Conservation (phyloP, 2,329 filamentous ascomycete genomes). For the Fusarium hainanense region DNA sequence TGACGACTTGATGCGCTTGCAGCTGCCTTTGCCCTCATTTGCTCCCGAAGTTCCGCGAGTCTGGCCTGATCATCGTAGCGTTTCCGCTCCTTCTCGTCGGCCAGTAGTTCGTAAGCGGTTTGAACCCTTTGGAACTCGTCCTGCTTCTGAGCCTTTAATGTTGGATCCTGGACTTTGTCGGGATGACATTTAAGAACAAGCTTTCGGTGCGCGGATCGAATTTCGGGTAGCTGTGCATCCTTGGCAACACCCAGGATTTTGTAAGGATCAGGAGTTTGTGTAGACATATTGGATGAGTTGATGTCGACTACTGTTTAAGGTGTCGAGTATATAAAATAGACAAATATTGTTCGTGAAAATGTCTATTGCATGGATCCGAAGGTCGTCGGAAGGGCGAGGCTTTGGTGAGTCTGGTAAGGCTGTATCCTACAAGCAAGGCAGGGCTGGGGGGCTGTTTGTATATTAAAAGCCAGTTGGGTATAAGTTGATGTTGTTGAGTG, state of each 20-base stretch:
- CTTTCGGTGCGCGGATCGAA: slow-evolving; percentile 85
- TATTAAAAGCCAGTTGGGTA: slow-evolving; percentile 40
- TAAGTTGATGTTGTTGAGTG: slow-evolving; percentile 40
- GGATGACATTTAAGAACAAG: slow-evolving; percentile 90
- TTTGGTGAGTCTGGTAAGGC: slow-evolving; percentile 38
- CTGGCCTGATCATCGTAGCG: slow-evolving; percentile 83
- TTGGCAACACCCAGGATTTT: slow-evolving; percentile 77
- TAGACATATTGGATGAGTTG: slow-evolving; percentile 55
- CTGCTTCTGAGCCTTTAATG: slow-evolving; percentile 80
- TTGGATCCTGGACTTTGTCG: slow-evolving; percentile 86
- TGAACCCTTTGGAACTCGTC: slow-evolving; percentile 94
- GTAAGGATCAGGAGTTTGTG: slow-evolving; percentile 79
- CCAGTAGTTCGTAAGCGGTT: slow-evolving; percentile 90
- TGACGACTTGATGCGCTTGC: slow-evolving; percentile 25
- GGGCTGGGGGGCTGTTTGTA: slow-evolving; percentile 41
- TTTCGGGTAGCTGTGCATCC: slow-evolving; percentile 75
- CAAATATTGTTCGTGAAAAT: slow-evolving; percentile 19
- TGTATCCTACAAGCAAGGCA: slow-evolving; percentile 36
- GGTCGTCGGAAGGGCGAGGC: slow-evolving; percentile 39
- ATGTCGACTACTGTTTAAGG: slow-evolving; percentile 20
- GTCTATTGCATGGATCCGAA: slow-evolving; percentile 44
- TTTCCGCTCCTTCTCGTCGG: slow-evolving; percentile 76
- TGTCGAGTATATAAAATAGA: slow-evolving; percentile 33
- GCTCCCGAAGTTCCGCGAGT: slow-evolving; percentile 72
- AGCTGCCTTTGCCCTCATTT: slow-evolving; percentile 55